Conservation (phyloP, 441 rosid genomes). For the Flueggea neowawraea region DNA sequence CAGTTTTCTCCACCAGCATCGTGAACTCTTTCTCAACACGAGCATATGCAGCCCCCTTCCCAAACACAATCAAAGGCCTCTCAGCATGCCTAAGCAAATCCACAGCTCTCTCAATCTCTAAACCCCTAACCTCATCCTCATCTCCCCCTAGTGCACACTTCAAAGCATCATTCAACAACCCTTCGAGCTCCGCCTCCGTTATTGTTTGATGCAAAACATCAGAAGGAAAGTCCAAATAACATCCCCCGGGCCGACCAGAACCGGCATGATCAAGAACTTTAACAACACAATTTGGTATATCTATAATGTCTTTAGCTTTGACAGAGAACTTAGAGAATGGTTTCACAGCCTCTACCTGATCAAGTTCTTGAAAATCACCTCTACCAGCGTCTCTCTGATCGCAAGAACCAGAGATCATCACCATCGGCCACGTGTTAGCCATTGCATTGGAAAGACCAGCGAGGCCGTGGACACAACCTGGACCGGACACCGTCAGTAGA, state of each 20-base stretch:
- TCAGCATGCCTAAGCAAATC: slow-evolving; percentile 61
- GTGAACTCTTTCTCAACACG: slow-evolving; percentile 68
- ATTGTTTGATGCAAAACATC: slow-evolving; percentile 81
- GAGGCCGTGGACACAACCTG: slow-evolving; percentile 93
- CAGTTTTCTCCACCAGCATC: slow-evolving; percentile 65
- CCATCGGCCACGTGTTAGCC: slow-evolving; percentile 87
- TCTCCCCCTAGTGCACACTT: slow-evolving; percentile 13
- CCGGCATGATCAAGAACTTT: slow-evolving; percentile 63
- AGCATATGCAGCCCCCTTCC: slow-evolving; percentile 91
- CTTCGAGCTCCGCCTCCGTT: slow-evolving; percentile 61
- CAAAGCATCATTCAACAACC: slow-evolving; percentile 36
- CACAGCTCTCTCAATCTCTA: slow-evolving; percentile 66
- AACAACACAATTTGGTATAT: slow-evolving; percentile 68
- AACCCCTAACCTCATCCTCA: slow-evolving; percentile 9
- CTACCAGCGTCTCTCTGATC: slow-evolving; percentile 76
- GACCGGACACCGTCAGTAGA: slow-evolving; percentile 92
- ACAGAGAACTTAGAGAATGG: slow-evolving; percentile 67
- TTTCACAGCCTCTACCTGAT: slow-evolving; percentile 79
- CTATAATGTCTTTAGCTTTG: slow-evolving; percentile 56
- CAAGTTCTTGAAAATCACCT: slow-evolving; percentile 94
- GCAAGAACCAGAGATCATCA: slow-evolving; percentile 90
- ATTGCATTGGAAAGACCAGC: slow-evolving; percentile 90
- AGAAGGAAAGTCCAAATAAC: slow-evolving; percentile 83
- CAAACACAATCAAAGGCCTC: slow-evolving; percentile 84
- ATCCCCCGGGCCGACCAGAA: slow-evolving; percentile 82